Percentiles rank a stretch among this genome's conserved stretches.
Evolutionary conservation across 73 alveolate species (phyloP).

Genomic region (Diophrys sp.): DNA sequence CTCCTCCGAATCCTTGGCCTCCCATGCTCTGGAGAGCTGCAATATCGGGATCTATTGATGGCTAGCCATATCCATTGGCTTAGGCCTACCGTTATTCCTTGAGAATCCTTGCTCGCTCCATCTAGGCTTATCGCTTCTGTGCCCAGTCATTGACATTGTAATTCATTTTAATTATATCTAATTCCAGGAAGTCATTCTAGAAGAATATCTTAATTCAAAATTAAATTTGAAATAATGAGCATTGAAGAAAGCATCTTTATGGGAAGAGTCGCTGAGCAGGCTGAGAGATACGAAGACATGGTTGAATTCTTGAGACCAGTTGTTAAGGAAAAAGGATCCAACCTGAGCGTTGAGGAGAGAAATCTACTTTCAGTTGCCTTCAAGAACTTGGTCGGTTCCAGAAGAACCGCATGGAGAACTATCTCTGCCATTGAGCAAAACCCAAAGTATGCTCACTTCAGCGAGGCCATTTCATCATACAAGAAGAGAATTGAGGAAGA

Average conservation of each 20-base stretch:
- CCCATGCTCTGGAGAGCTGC: too few species aligned
- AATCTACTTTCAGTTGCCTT: slow-evolving; percentile 83
- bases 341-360: slow-evolving; percentile 82
- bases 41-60: too few species aligned
- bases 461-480: slow-evolving; percentile 26
- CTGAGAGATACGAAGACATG: slow-evolving; percentile 92
- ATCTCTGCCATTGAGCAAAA: slow-evolving; percentile 74
- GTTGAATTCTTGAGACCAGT: slow-evolving; percentile 75
- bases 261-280: slow-evolving; percentile 85
- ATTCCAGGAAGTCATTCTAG: neutral
- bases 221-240: neutral
- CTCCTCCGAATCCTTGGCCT: too few species aligned
- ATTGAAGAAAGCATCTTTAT: slow-evolving; percentile 47
- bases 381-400: slow-evolving; percentile 77
- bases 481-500: slow-evolving; percentile 41
- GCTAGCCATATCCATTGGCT: too few species aligned
- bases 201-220: neutral
- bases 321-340: slow-evolving; percentile 57
- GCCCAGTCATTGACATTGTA: too few species aligned
- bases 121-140: too few species aligned
- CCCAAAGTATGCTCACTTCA: slow-evolving; percentile 52
- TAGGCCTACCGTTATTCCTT: too few species aligned
- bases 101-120: too few species aligned
- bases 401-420: slow-evolving; percentile 78
- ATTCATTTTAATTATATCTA: too few species aligned